A percentile compares a stretch with the other conserved stretches of the same genome.
phyloP scores from a whole-genome alignment of 1,284 basidiomycete species.

The Fomes fomentarius region DNA sequence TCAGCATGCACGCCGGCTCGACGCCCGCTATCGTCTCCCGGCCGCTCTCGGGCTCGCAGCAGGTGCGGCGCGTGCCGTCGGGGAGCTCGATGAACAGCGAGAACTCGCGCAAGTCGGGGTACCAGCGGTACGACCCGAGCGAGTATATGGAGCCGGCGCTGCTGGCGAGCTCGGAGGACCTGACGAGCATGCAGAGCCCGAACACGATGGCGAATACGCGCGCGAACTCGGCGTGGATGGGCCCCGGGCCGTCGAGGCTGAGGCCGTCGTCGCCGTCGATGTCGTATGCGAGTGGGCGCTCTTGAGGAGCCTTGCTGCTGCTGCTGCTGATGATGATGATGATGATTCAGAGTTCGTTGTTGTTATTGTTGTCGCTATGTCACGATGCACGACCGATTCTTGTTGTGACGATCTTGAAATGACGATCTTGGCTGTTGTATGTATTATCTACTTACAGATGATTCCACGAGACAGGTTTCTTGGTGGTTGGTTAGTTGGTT shows the following conservation, averaged over 20 bases:
- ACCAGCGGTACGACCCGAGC: constrained; percentile 31
- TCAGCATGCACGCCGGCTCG: constrained; percentile 35
- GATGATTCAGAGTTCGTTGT: neutral
- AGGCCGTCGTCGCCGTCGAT: constrained; percentile 24
- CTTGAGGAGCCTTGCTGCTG: neutral
- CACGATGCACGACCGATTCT: neutral
- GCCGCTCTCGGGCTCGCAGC: constrained; percentile 26
- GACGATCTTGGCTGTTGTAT: constrained; percentile 9
- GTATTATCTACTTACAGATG: no score
- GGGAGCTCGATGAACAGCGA: constrained; percentile 31
- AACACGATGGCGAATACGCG: constrained; percentile 33
- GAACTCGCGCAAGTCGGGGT: constrained; percentile 30
- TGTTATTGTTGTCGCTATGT: neutral
- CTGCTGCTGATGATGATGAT: neutral
- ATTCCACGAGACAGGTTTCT: neutral
- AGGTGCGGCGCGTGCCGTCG: constrained; percentile 31
- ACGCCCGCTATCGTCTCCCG: constrained; percentile 31
- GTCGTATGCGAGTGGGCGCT: constrained; percentile 27
- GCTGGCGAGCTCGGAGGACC: constrained; percentile 35
- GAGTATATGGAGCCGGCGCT: constrained; percentile 36
- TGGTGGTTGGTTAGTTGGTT: no score
- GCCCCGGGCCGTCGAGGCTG: constrained; percentile 9
- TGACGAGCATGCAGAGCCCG: constrained; percentile 29
- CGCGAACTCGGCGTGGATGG: constrained; percentile 25
- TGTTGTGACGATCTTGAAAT: no score